These are phyloP conservation scores for Amesomyces nigricolor DNA, from an alignment of 2,329 filamentous ascomycete species.

Conservation along the genomic window DNA sequence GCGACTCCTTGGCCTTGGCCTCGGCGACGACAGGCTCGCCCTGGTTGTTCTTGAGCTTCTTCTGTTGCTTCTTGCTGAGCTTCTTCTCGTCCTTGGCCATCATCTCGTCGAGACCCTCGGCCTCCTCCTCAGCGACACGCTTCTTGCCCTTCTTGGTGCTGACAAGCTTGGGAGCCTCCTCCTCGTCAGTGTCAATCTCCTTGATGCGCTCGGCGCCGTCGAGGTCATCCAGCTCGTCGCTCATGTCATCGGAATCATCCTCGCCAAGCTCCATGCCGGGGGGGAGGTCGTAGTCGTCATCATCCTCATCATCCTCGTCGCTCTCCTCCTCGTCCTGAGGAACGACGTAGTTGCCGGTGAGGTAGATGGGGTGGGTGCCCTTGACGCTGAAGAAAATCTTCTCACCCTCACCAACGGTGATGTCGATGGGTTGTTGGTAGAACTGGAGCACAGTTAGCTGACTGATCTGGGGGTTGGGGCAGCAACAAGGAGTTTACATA, in stretches of 20 bases:
- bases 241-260: slow-evolving; percentile 64
- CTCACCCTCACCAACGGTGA: slow-evolving; percentile 85
- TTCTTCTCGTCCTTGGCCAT: slow-evolving; percentile 77
- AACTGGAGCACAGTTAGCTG: slow-evolving; percentile 50
- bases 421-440: slow-evolving; percentile 92
- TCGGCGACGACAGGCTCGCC: slow-evolving; percentile 70
- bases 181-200: slow-evolving; percentile 75
- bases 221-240: slow-evolving; percentile 72
- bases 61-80: slow-evolving; percentile 91
- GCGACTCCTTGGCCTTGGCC: slow-evolving; percentile 47
- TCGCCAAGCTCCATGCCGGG: slow-evolving; percentile 62
- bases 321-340: slow-evolving; percentile 60
- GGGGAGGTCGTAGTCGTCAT: slow-evolving; percentile 74
- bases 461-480: background rate
- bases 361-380: slow-evolving; percentile 82
- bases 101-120: slow-evolving; percentile 71
- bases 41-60: slow-evolving; percentile 99
- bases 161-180: slow-evolving; percentile 62
- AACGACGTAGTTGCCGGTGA: slow-evolving; percentile 95
- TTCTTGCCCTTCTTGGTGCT: slow-evolving; percentile 69
- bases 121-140: slow-evolving; percentile 71
- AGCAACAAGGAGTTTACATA: slow-evolving; percentile 41
- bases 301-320: slow-evolving; percentile 59
- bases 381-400: slow-evolving; percentile 86
- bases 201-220: slow-evolving; percentile 69